phyloP scores from a whole-genome alignment of 2,329 filamentous ascomycete species.

The Aspergillus pseudonomiae region DNA sequence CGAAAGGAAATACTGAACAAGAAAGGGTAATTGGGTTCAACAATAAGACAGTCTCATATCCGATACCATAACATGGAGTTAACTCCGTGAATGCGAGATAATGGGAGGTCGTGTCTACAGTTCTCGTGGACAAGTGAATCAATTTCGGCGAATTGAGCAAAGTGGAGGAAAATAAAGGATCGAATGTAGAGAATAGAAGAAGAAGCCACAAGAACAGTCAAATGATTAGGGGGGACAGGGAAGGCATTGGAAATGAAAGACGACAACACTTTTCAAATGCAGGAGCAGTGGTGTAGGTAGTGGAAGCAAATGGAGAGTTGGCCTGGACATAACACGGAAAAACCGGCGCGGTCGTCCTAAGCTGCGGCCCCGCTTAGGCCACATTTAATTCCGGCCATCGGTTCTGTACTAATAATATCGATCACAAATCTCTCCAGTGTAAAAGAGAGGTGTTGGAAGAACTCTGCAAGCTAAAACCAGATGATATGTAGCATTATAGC shows the following conservation, averaged over 20 bases:
- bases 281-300: neutral
- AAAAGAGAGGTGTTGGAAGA: neutral
- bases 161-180: neutral
- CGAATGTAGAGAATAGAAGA: conserved; percentile 5
- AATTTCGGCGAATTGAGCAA: neutral
- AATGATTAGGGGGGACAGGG: conserved; percentile 1
- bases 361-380: conserved; percentile 19
- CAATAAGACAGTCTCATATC: conserved; percentile 18
- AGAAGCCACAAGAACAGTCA: conserved; percentile 15
- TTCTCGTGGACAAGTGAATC: neutral
- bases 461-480: neutral
- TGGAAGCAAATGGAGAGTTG: conserved; percentile 25
- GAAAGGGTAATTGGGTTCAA: conserved; percentile 10
- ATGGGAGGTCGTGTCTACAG: neutral
- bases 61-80: conserved; percentile 10
- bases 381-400: neutral
- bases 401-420: neutral
- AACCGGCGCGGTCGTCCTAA: conserved; percentile 17
- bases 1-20: conserved; percentile 14
- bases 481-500: neutral
- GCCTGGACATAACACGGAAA: conserved; percentile 26
- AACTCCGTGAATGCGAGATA: conserved; percentile 7
- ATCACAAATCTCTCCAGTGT: neutral
- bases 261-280: neutral
- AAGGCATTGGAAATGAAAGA: conserved; percentile 1